A percentile compares a stretch with the other conserved stretches of the same genome.
Evolutionary conservation across 2,329 filamentous ascomycete species (phyloP).

Genomic region (Sclerotinia spermophila): DNA sequence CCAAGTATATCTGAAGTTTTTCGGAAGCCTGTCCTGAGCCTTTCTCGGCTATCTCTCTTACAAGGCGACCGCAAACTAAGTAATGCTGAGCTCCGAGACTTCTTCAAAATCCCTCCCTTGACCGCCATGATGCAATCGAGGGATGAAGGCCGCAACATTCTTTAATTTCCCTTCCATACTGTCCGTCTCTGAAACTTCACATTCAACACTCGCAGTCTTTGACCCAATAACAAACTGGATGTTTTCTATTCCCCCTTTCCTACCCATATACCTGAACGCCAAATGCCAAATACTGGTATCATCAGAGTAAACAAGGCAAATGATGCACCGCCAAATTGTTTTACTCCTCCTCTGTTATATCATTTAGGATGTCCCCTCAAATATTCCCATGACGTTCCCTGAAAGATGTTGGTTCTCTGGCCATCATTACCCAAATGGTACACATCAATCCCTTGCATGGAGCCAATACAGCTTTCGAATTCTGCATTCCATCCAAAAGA

Average conservation of each 20-base stretch:
- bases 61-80: background rate
- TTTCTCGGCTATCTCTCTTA: background rate
- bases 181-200: background rate
- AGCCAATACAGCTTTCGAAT: background rate
- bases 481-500: background rate
- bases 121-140: background rate
- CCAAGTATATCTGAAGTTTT: background rate
- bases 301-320: constrained; percentile 17
- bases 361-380: background rate
- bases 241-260: background rate
- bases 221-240: background rate
- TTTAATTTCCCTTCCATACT: background rate
- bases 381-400: background rate
- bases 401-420: background rate
- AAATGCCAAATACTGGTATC: constrained; percentile 30
- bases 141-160: background rate
- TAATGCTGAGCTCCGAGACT: background rate
- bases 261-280: constrained; percentile 1
- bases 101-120: background rate
- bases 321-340: background rate
- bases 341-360: background rate
- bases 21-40: too few relatives aligned
- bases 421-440: constrained; percentile 1
- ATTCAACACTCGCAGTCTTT: background rate
- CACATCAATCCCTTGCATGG: background rate